These are phyloP conservation scores for Croton setiger DNA, from an alignment of 441 rosid genomes.

Conservation along the genomic window DNA sequence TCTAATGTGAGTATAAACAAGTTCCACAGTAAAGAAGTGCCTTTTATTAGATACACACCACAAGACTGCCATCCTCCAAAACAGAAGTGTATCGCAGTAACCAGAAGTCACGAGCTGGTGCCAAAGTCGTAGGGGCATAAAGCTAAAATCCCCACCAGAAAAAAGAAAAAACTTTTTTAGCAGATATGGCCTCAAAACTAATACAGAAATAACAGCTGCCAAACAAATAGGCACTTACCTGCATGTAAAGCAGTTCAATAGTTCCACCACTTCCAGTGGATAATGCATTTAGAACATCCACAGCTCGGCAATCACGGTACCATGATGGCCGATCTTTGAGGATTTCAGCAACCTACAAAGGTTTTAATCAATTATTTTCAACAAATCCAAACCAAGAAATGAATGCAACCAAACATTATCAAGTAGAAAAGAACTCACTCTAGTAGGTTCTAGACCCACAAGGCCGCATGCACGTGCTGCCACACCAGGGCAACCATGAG, in stretches of 20 bases:
- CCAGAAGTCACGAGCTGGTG: conserved; percentile 98
- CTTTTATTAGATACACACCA: conserved; percentile 44
- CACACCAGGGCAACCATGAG: conserved; percentile 98
- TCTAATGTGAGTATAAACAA: background rate
- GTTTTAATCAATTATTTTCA: background rate
- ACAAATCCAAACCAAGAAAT: conserved; percentile 4
- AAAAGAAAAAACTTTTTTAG: conserved; percentile 1
- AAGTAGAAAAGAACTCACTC: conserved; percentile 46
- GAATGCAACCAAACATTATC: background rate
- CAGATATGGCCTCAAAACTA: background rate
- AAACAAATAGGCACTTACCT: conserved; percentile 35
- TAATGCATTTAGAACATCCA: conserved; percentile 86
- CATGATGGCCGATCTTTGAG: conserved; percentile 95
- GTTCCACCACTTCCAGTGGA: conserved; percentile 96
- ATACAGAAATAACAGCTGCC: background rate
- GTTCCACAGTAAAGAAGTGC: background rate
- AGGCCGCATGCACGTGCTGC: conserved; percentile 99
- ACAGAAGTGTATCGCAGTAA: conserved; percentile 89
- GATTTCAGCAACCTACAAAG: conserved; percentile 85
- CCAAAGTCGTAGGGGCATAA: conserved; percentile 95
- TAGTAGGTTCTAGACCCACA: conserved; percentile 97
- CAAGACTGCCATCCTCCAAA: conserved; percentile 97
- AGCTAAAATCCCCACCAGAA: conserved; percentile 38
- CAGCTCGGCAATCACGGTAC: conserved; percentile 97
- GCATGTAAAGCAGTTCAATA: conserved; percentile 94